Base-by-base conservation (phyloP, 176 grass and related monocot genomes). In the Oryza glumipatula region DNA sequence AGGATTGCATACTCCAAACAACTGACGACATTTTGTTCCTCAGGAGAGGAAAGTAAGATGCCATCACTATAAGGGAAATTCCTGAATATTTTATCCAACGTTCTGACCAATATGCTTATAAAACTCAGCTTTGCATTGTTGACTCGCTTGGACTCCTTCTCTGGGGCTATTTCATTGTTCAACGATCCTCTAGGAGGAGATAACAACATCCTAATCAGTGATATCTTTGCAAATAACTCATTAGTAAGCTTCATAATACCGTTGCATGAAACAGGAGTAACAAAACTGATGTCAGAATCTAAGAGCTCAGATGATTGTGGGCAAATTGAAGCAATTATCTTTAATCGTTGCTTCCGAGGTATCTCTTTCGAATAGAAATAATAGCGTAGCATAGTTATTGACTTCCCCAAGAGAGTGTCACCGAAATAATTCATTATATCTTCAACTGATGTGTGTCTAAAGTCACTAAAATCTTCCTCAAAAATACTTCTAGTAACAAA, bases 1-100 rank as follows among this genome's bases (percentile, higher is more conserved):
- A 95, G 85, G 86, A 98, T 88, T 69, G 78, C 87, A 93, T 93
- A 87, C 84, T 98, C 95, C 73, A 95, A 76, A 88, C 82, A 88
- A 61, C 56, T 24, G 75, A 87, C 23, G 36, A 47, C 56, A 26
- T 13, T 82, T 79, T 58, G 44, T 61, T 77, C 70, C 54, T 76
- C 84, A 80, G 70, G 48, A 71, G 46, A 76, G 23, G 83, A 70
- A 51, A 70, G 52, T 35, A 65, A 69, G 38, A 67, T 66, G 76
- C 68, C 73, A 78, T 65, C 86, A 76, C 85, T 72, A 4, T 4
- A 78, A 51, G 71, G 93, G 47, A 87, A 88, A n/a, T 82, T 95
- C 56, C 77, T 85, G 33, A 93, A 11, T 77, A 95, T 93, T 72
- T 71, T 84, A 77, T 93, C 91, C 52, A 95, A 68, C 80, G 89